Evolutionary conservation across 129 eudicot genomes (phyloP).

Genomic region (Chrysanthemum makinoi): DNA sequence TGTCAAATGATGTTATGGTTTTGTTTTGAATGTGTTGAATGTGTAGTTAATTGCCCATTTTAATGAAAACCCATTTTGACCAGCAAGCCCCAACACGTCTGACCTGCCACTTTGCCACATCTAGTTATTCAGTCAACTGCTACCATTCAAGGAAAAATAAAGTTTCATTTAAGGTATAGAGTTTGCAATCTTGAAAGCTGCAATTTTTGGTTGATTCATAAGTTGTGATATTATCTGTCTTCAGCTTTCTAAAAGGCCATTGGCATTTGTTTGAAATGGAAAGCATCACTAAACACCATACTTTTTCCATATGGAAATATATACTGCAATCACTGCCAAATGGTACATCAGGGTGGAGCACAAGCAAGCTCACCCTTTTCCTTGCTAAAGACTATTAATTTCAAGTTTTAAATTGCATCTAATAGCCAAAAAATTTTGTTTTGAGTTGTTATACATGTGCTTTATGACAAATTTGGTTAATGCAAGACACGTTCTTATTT

Average conservation of each 20-base stretch:
- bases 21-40: too few relatives aligned
- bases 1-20: too few relatives aligned
- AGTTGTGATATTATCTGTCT: too few relatives aligned
- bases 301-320: not conserved
- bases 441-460: too few relatives aligned
- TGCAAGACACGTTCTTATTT: too few relatives aligned
- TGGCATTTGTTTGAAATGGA: not conserved
- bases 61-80: too few relatives aligned
- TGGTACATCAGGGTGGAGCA: not conserved
- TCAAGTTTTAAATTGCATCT: not conserved
- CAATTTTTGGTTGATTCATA: not conserved
- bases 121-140: constrained; percentile 61
- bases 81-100: too few relatives aligned
- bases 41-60: too few relatives aligned
- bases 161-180: not conserved
- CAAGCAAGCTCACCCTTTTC: not conserved
- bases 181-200: not conserved
- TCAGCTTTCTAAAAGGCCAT: too few relatives aligned
- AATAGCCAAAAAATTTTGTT: not conserved
- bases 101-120: too few relatives aligned
- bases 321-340: not conserved
- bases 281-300: not conserved
- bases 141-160: constrained; percentile 1
- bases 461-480: not conserved
- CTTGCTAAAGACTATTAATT: not conserved